Evolutionary conservation across 306 rosid genomes (phyloP), one percentile per base, ranked within the genome.

Genomic region (Acacia melanoxylon): DNA sequence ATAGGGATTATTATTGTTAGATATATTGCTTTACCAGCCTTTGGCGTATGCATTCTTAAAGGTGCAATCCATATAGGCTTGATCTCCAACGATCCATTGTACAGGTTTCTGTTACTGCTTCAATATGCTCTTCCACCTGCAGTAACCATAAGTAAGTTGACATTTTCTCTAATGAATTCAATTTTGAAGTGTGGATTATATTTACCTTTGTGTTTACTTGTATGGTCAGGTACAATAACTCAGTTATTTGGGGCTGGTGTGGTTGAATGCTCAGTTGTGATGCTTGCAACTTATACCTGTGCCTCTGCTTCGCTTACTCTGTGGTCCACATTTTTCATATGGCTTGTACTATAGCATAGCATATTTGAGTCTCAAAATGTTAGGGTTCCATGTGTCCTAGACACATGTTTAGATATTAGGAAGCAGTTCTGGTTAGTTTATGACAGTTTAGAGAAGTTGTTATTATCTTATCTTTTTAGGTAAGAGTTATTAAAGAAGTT

Each of bases 71-170:
- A 73, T 66, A 72, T 72, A 27, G 89, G 86, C 33, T 42, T 86
- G 17, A 66, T 83, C 80, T 75, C 72, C 78, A 78, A 56, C 10
- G 78, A 83, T 83, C 86, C 89, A 16, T 67, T 86, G 46, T 86
- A 86, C 10, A 82, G 65, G 14, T 86, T 86, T 13, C 11, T 67
- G 41, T 83, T 83, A 42, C 77, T 83, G 24, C 77, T 86, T 80
- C 86, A 86, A 40, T 80, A 62, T 17, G 83, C 86, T 10, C 17
- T 86, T 80, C 89, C 83, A 0, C 86, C 86, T 45, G 86, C 85
- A 76, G 42, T 83, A 22, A 72, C 40, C 83, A 76, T 83, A 51
- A 77, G 89, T 83, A 72, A 76, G 86, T 81, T 80, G 27, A 12
- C 52, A 3, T 48, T 14, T 10, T 48, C 14, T 48, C 52, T 46